phyloP scores from a whole-genome alignment of 2,329 filamentous ascomycete genomes.

The Zymoseptoria crescenta region DNA sequence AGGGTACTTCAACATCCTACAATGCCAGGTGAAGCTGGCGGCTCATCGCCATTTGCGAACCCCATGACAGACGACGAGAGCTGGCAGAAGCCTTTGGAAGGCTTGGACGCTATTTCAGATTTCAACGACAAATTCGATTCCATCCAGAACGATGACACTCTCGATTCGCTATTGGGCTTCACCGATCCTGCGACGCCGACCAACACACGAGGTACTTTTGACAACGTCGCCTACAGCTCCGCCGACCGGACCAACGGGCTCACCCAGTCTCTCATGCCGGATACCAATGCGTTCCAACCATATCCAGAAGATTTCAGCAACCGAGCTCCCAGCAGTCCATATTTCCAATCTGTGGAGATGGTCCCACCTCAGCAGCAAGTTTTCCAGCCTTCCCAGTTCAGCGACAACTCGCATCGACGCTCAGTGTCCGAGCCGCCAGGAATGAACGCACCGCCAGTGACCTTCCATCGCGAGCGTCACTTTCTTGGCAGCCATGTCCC shows the following conservation, averaged over 20 bases:
- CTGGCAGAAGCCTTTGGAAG: conserved; percentile 7
- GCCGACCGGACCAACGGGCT: conserved; percentile 6
- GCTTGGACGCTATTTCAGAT: conserved; percentile 10
- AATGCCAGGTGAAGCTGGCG: not conserved
- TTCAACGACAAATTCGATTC: conserved; percentile 15
- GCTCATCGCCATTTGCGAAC: not conserved
- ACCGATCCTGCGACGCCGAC: conserved; percentile 8
- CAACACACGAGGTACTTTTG: not conserved
- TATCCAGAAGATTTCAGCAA: conserved; percentile 10
- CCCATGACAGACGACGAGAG: conserved; percentile 14
- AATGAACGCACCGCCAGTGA: conserved; percentile 8
- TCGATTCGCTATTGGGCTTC: conserved; percentile 11
- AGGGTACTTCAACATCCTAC: not conserved
- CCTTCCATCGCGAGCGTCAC: conserved; percentile 20
- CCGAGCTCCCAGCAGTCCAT: conserved; percentile 9
- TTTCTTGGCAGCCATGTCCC: conserved; percentile 12
- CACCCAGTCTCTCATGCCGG: conserved; percentile 8
- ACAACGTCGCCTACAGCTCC: not conserved
- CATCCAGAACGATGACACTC: conserved; percentile 2
- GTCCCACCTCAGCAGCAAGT: conserved; percentile 8
- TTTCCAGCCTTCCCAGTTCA: not conserved
- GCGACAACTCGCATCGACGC: conserved; percentile 14
- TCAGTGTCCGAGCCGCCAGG: conserved; percentile 22
- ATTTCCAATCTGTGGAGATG: conserved; percentile 18
- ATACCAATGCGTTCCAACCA: conserved; percentile 7